Base-by-base conservation (phyloP, 2,329 filamentous ascomycete species). In the Fusarium sp. region DNA sequence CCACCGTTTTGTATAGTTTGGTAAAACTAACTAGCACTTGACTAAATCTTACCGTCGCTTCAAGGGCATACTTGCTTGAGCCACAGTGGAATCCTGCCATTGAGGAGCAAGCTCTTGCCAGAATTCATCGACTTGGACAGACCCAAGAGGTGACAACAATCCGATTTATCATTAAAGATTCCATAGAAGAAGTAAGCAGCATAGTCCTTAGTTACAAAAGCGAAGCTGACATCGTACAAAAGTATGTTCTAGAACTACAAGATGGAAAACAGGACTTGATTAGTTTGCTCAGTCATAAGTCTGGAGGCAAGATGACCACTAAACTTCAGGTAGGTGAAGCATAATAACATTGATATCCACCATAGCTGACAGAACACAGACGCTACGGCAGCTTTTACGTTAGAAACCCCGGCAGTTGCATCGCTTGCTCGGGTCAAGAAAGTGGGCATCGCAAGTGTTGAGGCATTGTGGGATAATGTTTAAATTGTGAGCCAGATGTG, bases 21-120 rank as follows among this genome's bases (percentile, higher is more conserved):
- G 31, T 15, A 33, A 33, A 15, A 14, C 27, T 42, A 21, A 27
- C 6, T 31, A 31, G 18, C 20, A 49, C 5, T 33, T 33, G 15
- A 31, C 29, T 31, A 21, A 33, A 20, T 0, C 71, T 86, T 0
- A 85, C 83, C 0, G 80, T 74, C 1, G 84, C 84, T 4, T 82
- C 81, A 0, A 75, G 80, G 4, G 82, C 80, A 0, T 83, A 83
- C 60, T 75, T 86, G 1, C 78, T 85, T 73, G 84, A 86, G 56
- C 83, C 83, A 0, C 83, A 85, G 17, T 81, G 81, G 79, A 83
- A 82, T 35, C 80, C 80, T 0, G 78, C 77, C 1, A 50, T 80
- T 0, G 81, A 83, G 65, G 80, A 82, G 9, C 81, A 83, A 39
- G 58, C 58, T 13, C 45, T 61, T 15, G 40, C 51, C 4, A 36